Evolutionary conservation across 148 eudicot species (phyloP).

Genomic region (Limonium bicolor): DNA sequence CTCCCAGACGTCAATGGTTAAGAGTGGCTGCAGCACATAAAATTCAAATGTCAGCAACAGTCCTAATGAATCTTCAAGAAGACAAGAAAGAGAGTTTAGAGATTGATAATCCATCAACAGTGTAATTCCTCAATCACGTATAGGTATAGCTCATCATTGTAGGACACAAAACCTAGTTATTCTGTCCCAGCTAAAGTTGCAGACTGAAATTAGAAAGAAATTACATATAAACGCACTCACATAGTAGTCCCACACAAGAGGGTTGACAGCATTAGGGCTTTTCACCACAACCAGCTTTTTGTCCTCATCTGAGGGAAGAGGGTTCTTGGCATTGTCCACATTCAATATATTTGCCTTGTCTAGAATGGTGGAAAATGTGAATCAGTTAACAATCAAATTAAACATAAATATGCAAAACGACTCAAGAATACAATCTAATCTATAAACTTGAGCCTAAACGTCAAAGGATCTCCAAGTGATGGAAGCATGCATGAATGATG

Average conservation of each 20-base stretch:
- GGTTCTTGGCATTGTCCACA: slow-evolving; percentile 67
- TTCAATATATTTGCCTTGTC: slow-evolving; percentile 63
- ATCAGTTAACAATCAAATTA: not conserved
- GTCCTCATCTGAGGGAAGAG: slow-evolving; percentile 69
- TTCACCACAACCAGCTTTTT: slow-evolving; percentile 82
- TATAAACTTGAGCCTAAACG: no score
- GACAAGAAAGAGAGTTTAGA: no score
- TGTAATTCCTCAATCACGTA: no score
- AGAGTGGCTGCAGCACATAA: slow-evolving; percentile 62
- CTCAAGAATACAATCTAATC: no score
- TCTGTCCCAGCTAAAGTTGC: not conserved
- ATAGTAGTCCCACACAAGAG: slow-evolving; percentile 75
- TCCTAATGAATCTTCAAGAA: not conserved
- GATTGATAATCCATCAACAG: no score
- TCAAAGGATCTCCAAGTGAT: no score
- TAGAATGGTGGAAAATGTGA: slow-evolving; percentile 7
- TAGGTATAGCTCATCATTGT: not conserved
- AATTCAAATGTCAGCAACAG: slow-evolving; percentile 8
- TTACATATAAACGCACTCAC: slow-evolving; percentile 29
- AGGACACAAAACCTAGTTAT: not conserved
- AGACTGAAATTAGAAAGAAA: not conserved
- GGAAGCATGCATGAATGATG: no score
- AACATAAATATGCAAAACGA: not conserved
- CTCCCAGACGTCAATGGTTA: slow-evolving; percentile 96
- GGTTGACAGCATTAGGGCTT: slow-evolving; percentile 91